A percentile compares a stretch with the other conserved stretches of the same genome.
These are phyloP conservation scores for Phalaenopsis aphrodite DNA, from an alignment of 106 monocot species.

Conservation along the genomic window DNA sequence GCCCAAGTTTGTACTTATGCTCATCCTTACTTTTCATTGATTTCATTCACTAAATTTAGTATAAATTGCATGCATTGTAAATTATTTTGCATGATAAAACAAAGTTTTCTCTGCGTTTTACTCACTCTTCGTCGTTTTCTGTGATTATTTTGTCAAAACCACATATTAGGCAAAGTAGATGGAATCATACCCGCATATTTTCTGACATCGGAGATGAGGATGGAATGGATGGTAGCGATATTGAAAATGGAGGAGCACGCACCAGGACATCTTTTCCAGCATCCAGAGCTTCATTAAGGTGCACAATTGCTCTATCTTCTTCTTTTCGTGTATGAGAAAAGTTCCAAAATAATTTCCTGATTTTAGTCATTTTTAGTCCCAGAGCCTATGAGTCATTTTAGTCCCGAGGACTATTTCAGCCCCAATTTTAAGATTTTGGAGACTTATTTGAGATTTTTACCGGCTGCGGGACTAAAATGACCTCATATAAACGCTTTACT, in stretches of 20 bases:
- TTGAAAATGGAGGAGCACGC: constrained; percentile 9
- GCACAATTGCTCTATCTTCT: not conserved
- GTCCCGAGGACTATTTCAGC: too few species aligned
- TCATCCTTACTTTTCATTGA: not conserved
- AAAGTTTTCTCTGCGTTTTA: not conserved
- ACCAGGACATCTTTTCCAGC: constrained; percentile 14
- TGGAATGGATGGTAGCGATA: constrained; percentile 20
- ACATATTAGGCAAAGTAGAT: constrained; percentile 50
- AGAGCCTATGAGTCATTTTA: too few species aligned
- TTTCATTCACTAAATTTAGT: not conserved
- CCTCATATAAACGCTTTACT: too few species aligned
- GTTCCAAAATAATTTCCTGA: too few species aligned
- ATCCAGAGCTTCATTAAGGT: constrained; percentile 36
- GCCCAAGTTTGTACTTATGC: not conserved
- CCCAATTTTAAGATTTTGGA: too few species aligned
- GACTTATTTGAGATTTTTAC: too few species aligned
- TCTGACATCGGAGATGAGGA: constrained; percentile 61
- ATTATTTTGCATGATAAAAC: not conserved
- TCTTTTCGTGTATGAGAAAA: not conserved
- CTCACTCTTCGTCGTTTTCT: not conserved
- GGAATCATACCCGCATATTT: constrained; percentile 77
- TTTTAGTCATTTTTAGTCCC: too few species aligned
- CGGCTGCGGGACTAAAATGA: too few species aligned
- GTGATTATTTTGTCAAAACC: not conserved
- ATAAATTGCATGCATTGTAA: not conserved